Percentiles rank a stretch among this genome's conserved stretches.
Evolutionary conservation across 345 rosid species (phyloP).

Genomic region (Citrus sp.): DNA sequence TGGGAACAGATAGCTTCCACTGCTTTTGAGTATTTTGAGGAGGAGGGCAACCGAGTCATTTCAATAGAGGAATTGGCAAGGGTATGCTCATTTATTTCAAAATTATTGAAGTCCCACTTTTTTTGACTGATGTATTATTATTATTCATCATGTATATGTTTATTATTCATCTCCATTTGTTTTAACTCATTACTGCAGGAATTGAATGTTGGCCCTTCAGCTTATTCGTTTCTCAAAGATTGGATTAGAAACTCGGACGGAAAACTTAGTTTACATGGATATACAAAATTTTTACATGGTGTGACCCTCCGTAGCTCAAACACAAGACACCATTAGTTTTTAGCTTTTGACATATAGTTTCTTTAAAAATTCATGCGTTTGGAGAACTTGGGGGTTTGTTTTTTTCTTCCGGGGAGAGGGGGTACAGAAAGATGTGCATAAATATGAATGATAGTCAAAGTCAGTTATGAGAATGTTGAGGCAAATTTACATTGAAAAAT

Average conservation of each 20-base stretch:
- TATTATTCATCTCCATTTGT: background rate
- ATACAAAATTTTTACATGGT: slow-evolving; percentile 80
- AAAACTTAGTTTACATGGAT: slow-evolving; percentile 78
- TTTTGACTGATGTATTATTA: background rate
- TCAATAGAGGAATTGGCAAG: slow-evolving; percentile 70
- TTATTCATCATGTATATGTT: background rate
- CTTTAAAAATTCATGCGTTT: slow-evolving; percentile 3
- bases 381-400: slow-evolving; percentile 7
- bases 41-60: slow-evolving; percentile 69
- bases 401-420: background rate
- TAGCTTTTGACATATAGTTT: slow-evolving; percentile 23
- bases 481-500: slow-evolving; percentile 12
- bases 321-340: slow-evolving; percentile 62
- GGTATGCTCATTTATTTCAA: slow-evolving; percentile 34
- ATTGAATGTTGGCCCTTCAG: slow-evolving; percentile 79
- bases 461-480: slow-evolving; percentile 15
- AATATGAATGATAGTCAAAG: slow-evolving; percentile 20
- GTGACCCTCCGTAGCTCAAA: slow-evolving; percentile 72
- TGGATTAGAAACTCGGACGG: slow-evolving; percentile 85
- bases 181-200: slow-evolving; percentile 43
- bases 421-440: slow-evolving; percentile 32
- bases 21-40: slow-evolving; percentile 70
- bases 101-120: background rate
- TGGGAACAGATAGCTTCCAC: slow-evolving; percentile 69
- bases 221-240: slow-evolving; percentile 63